phyloP scores from a whole-genome alignment of 164 flowering plant genomes.

The Stephania japonica region DNA sequence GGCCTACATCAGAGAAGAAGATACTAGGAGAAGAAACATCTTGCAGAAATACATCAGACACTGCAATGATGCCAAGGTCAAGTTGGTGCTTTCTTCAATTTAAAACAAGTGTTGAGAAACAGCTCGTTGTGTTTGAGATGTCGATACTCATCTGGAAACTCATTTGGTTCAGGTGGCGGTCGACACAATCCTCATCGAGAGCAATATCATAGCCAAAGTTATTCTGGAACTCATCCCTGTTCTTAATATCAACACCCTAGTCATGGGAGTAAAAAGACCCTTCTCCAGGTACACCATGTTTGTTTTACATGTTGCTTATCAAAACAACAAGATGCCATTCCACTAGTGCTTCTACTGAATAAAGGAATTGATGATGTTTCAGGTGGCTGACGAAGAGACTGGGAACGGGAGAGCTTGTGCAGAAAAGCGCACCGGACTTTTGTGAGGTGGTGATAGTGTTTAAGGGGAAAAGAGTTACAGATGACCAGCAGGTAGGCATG shows the following conservation, averaged over 20 bases:
- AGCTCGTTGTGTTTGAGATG: not conserved
- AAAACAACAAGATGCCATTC: not conserved
- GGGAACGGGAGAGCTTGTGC: slow-evolving; percentile 50
- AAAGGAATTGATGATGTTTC: not conserved
- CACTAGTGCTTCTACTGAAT: not conserved
- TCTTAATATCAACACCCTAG: slow-evolving; percentile 57
- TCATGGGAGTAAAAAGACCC: slow-evolving; percentile 60
- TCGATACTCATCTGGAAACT: not conserved
- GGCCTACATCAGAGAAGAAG: slow-evolving; percentile 51
- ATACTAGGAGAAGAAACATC: slow-evolving; percentile 45
- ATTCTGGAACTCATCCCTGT: slow-evolving; percentile 72
- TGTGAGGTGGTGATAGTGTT: slow-evolving; percentile 58
- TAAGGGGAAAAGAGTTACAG: slow-evolving; percentile 39
- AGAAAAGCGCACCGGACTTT: slow-evolving; percentile 59
- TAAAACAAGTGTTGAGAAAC: not conserved
- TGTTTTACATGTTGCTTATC: not conserved
- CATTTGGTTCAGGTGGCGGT: slow-evolving; percentile 51
- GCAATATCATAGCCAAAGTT: slow-evolving; percentile 50
- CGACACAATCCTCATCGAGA: slow-evolving; percentile 78
- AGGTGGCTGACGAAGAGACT: slow-evolving; percentile 38
- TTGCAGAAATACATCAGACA: slow-evolving; percentile 61
- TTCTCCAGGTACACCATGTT: slow-evolving; percentile 33
- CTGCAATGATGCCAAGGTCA: slow-evolving; percentile 61
- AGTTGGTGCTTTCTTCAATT: not conserved
- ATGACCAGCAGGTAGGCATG: slow-evolving; percentile 11